Evolutionary conservation across 805 yeast species (phyloP).

Genomic region (Tetrapisispora pingtungensis): DNA sequence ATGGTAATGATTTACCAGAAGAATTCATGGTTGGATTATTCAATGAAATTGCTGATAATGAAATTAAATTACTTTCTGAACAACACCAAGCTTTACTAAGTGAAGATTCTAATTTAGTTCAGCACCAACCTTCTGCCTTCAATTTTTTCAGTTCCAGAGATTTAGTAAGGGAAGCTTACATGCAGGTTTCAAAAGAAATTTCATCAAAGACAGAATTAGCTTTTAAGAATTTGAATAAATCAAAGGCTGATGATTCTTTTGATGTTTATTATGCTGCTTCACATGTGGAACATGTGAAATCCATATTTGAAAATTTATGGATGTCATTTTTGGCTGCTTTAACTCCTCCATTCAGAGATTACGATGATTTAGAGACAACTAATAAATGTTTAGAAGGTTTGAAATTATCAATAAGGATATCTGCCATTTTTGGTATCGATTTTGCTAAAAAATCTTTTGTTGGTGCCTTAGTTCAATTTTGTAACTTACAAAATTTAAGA

Average conservation of each 20-base stretch:
- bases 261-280: conserved; percentile 68
- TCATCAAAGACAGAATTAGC: conserved; percentile 79
- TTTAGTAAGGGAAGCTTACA: conserved; percentile 70
- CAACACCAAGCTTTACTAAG: conserved; percentile 84
- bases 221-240: conserved; percentile 53
- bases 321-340: conserved; percentile 93
- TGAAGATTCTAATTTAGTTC: conserved; percentile 39
- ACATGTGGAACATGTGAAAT: conserved; percentile 80
- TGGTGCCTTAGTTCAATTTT: conserved; percentile 80
- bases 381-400: conserved; percentile 75
- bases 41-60: conserved; percentile 70
- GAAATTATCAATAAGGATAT: conserved; percentile 67
- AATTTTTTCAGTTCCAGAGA: conserved; percentile 62
- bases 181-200: conserved; percentile 87
- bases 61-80: conserved; percentile 84
- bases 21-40: conserved; percentile 62
- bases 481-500: conserved; percentile 66
- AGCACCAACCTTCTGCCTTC: conserved; percentile 36
- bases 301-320: conserved; percentile 92
- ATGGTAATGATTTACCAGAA: conserved; percentile 71
- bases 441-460: conserved; percentile 84
- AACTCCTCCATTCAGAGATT: conserved; percentile 87
- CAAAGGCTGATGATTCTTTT: conserved; percentile 34
- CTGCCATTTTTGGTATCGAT: conserved; percentile 74
- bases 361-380: conserved; percentile 64